These are phyloP conservation scores for Funneliformis geosporum DNA, from an alignment of 192 early-diverging fungal species.

Conservation along the genomic window DNA sequence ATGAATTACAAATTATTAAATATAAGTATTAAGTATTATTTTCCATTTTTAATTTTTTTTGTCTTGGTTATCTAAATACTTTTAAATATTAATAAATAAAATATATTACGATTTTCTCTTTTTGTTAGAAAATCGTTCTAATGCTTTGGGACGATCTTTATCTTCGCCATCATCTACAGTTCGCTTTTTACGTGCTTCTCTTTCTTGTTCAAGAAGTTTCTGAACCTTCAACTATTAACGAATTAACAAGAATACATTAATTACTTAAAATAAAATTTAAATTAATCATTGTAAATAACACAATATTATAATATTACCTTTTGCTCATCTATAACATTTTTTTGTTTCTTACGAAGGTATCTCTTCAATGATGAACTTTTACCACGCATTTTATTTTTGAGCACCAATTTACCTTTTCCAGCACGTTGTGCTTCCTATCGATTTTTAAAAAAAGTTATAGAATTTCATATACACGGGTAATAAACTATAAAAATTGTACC, in stretches of 20 bases:
- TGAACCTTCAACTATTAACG: neutral
- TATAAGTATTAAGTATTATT: too few species aligned
- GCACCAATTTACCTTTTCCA: conserved; percentile 51
- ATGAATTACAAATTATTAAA: too few species aligned
- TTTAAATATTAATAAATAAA: too few species aligned
- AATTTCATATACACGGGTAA: neutral
- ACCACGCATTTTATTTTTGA: conserved; percentile 63
- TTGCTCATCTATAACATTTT: conserved; percentile 79
- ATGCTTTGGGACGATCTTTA: neutral
- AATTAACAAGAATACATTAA: neutral
- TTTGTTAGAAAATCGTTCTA: neutral
- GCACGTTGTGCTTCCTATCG: conserved; percentile 47
- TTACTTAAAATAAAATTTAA: neutral
- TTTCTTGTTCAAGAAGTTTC: conserved; percentile 13
- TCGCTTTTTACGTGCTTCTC: conserved; percentile 2
- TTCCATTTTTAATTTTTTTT: too few species aligned
- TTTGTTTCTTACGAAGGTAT: conserved; percentile 75
- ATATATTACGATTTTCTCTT: neutral
- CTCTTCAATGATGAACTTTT: conserved; percentile 77
- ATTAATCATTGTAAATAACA: neutral
- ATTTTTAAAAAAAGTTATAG: neutral
- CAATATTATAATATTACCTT: conserved; percentile 46
- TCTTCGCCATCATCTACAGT: neutral
- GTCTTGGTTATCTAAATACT: too few species aligned
- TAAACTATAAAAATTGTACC: conserved; percentile 33